A percentile compares a stretch with the other conserved stretches of the same genome.
These are phyloP conservation scores for Pyrenochaeta sp. DNA, from an alignment of 2,329 filamentous ascomycete species.

Conservation along the genomic window DNA sequence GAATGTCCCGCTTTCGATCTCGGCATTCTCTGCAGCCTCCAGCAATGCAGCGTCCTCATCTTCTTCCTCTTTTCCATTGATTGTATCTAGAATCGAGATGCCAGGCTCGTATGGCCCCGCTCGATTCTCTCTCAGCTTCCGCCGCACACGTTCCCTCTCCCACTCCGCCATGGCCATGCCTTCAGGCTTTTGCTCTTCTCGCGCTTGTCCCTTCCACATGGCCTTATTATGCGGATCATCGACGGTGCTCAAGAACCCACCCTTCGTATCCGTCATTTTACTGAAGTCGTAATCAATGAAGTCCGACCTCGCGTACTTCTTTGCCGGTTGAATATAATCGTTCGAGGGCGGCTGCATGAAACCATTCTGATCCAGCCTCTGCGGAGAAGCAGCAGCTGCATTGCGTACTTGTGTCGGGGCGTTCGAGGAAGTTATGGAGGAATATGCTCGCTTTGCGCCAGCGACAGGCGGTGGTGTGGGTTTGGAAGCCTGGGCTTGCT, in stretches of 20 bases:
- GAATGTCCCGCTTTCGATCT: slow-evolving; percentile 36
- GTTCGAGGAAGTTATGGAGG: slow-evolving; percentile 66
- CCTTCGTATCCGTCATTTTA: slow-evolving; percentile 97
- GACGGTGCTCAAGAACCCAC: slow-evolving; percentile 88
- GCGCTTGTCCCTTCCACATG: slow-evolving; percentile 54
- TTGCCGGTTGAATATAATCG: slow-evolving; percentile 73
- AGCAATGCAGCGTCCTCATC: slow-evolving; percentile 36
- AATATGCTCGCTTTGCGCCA: slow-evolving; percentile 77
- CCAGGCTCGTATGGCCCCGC: slow-evolving; percentile 88
- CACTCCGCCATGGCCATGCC: slow-evolving; percentile 92
- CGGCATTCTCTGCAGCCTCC: slow-evolving; percentile 54
- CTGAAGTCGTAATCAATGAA: slow-evolving; percentile 98
- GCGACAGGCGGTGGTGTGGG: slow-evolving; percentile 40
- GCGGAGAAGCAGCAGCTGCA: slow-evolving; percentile 64
- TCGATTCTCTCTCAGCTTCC: slow-evolving; percentile 75
- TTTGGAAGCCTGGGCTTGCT: slow-evolving; percentile 46
- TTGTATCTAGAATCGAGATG: slow-evolving; percentile 73
- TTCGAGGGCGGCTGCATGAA: slow-evolving; percentile 50
- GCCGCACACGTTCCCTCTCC: slow-evolving; percentile 82
- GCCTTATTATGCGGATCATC: slow-evolving; percentile 92
- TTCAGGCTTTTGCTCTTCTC: slow-evolving; percentile 74
- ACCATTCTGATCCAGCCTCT: slow-evolving; percentile 45
- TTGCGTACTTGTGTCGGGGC: slow-evolving; percentile 68
- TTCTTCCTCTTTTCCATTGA: slow-evolving; percentile 42
- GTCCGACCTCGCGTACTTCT: slow-evolving; percentile 79